phyloP scores from a whole-genome alignment of 768 basidiomycete genomes.

The Pleurotus platypus region DNA sequence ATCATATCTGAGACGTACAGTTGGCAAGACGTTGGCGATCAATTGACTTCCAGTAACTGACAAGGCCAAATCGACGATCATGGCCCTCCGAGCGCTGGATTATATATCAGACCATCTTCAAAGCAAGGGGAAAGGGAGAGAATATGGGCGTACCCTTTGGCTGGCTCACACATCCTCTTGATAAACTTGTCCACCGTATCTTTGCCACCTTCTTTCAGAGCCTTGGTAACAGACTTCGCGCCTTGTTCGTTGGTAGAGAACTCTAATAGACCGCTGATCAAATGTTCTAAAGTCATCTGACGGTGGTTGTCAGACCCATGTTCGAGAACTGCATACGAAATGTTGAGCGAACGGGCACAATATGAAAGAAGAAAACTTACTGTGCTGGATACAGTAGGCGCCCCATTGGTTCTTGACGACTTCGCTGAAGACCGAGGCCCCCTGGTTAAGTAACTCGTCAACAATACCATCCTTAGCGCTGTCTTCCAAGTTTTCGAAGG shows the following conservation, averaged over 20 bases:
- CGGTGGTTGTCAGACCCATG: constrained; percentile 78
- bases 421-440: constrained; percentile 62
- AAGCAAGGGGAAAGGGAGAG: neutral
- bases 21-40: constrained; percentile 78
- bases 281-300: constrained; percentile 72
- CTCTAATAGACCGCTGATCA: constrained; percentile 72
- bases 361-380: constrained; percentile 36
- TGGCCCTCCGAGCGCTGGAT: constrained; percentile 60
- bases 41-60: constrained; percentile 84
- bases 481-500: constrained; percentile 82
- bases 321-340: constrained; percentile 58
- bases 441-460: constrained; percentile 77
- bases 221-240: constrained; percentile 84
- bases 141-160: constrained; percentile 55
- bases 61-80: constrained; percentile 82
- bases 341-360: neutral
- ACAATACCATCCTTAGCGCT: constrained; percentile 83
- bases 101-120: neutral
- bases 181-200: constrained; percentile 74
- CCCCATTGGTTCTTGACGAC: constrained; percentile 90
- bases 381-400: constrained; percentile 83
- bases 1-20: constrained; percentile 36
- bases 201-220: constrained; percentile 79
- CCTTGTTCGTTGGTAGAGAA: constrained; percentile 84
- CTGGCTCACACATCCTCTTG: constrained; percentile 81